These are phyloP conservation scores for Malus domestica DNA, from an alignment of 306 rosid genomes.

Conservation along the genomic window DNA sequence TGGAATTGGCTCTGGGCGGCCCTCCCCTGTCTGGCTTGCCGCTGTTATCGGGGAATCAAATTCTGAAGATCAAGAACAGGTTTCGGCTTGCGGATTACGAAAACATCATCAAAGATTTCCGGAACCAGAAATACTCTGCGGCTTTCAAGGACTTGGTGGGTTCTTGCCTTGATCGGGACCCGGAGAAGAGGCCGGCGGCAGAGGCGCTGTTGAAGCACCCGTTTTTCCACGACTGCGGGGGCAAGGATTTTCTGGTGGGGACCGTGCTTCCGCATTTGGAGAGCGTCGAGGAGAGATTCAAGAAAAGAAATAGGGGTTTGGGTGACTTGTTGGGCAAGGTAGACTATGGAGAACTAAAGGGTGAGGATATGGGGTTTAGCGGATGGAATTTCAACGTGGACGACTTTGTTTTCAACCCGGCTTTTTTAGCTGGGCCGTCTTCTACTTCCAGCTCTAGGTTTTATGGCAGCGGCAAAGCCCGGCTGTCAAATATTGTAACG, in stretches of 20 bases:
- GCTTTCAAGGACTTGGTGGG: constrained; percentile 63
- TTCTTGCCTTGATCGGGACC: constrained; percentile 53
- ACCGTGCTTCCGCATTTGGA: constrained; percentile 42
- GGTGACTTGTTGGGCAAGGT: neutral
- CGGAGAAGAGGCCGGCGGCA: constrained; percentile 47
- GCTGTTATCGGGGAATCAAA: constrained; percentile 41
- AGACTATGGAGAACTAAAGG: neutral
- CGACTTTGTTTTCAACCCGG: constrained; percentile 47
- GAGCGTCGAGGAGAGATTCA: constrained; percentile 51
- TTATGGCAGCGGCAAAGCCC: neutral
- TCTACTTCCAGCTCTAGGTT: neutral
- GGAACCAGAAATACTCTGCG: constrained; percentile 40
- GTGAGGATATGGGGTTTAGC: constrained; percentile 41
- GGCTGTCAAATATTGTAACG: constrained; percentile 8
- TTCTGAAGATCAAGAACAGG: constrained; percentile 40
- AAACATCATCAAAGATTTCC: constrained; percentile 5
- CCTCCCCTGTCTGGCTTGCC: constrained; percentile 65
- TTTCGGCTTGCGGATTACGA: constrained; percentile 50
- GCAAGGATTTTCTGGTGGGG: constrained; percentile 34
- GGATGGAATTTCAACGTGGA: constrained; percentile 75
- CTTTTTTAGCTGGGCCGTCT: constrained; percentile 28
- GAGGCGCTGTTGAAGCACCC: constrained; percentile 47
- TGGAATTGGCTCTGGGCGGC: constrained; percentile 61
- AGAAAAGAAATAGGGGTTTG: neutral
- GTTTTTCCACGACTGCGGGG: constrained; percentile 43